Conservation (phyloP, 495 filamentous ascomycete species). For the Penicillium odoratum region DNA sequence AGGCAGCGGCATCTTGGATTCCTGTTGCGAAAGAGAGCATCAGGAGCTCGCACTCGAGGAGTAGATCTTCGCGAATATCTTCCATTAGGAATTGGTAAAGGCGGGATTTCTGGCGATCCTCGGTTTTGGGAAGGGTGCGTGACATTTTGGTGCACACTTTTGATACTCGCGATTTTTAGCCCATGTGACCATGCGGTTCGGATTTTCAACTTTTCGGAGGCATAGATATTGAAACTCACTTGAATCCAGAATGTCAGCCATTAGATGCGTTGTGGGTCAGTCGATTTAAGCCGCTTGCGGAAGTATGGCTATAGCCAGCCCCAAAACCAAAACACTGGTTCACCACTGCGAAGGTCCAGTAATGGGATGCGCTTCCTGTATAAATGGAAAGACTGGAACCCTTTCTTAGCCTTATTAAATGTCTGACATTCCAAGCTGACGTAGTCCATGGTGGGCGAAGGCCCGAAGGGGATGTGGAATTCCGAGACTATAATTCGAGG, state of each 20-base stretch:
- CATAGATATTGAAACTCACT: not conserved
- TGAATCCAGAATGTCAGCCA: not conserved
- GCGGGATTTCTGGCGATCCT: conserved; percentile 5
- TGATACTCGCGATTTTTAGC: not conserved
- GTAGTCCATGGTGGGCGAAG: conserved; percentile 2
- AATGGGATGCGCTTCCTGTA: not conserved
- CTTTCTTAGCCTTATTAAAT: not conserved
- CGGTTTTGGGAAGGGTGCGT: not conserved
- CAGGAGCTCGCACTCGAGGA: no score
- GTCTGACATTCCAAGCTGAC: conserved; percentile 20
- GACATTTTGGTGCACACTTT: conserved; percentile 8
- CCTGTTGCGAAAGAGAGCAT: conserved; percentile 27
- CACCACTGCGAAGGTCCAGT: not conserved
- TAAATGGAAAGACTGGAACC: not conserved
- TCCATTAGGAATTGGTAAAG: conserved; percentile 14
- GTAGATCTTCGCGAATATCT: conserved; percentile 19
- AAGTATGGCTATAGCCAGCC: not conserved
- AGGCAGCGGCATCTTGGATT: conserved; percentile 60
- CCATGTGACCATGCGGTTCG: not conserved
- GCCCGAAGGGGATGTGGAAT: conserved; percentile 11
- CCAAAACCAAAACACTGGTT: not conserved
- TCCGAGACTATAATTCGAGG: not conserved
- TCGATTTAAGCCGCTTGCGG: not conserved
- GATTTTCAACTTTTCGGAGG: not conserved
- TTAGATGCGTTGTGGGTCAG: not conserved